phyloP scores from a whole-genome alignment of 176 grass and related monocot species.

The Phoenix roebelenii region DNA sequence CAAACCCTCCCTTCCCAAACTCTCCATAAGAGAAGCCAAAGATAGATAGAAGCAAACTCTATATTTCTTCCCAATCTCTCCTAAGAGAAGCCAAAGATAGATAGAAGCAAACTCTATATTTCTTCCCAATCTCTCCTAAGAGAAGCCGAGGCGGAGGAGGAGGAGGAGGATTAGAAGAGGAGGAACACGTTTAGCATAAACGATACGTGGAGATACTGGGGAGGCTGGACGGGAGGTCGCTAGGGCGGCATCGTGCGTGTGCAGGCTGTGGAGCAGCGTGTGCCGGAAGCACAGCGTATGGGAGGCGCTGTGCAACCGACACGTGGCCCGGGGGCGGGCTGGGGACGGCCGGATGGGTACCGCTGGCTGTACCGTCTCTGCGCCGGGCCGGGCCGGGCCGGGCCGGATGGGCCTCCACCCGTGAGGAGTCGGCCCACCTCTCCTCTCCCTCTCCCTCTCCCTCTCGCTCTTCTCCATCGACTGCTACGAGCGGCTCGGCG shows the following conservation, averaged over 20 bases:
- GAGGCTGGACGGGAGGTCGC: conserved; percentile 72
- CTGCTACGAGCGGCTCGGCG: conserved; percentile 90
- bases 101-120: too few relatives aligned
- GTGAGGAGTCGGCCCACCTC: conserved; percentile 14
- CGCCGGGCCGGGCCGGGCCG: conserved; percentile 41
- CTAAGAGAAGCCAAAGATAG: neutral
- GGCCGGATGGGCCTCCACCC: neutral
- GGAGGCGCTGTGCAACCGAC: conserved; percentile 77
- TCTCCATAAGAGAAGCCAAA: neutral
- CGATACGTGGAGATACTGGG: conserved; percentile 85
- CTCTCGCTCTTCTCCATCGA: conserved; percentile 99
- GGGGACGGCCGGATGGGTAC: conserved; percentile 68
- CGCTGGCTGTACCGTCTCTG: conserved; percentile 80
- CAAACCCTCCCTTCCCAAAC: neutral
- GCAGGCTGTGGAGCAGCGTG: conserved; percentile 61
- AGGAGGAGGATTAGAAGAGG: conserved; percentile 11
- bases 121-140: neutral
- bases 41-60: neutral
- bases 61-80: neutral
- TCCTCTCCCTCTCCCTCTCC: conserved; percentile 75
- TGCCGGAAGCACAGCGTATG: conserved; percentile 60
- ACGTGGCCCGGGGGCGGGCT: conserved; percentile 8
- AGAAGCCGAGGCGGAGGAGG: neutral
- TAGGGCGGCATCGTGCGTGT: conserved; percentile 48
- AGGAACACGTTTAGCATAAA: conserved; percentile 50